Conservation (phyloP, 345 rosid genomes). For the Moringa oleifera region DNA sequence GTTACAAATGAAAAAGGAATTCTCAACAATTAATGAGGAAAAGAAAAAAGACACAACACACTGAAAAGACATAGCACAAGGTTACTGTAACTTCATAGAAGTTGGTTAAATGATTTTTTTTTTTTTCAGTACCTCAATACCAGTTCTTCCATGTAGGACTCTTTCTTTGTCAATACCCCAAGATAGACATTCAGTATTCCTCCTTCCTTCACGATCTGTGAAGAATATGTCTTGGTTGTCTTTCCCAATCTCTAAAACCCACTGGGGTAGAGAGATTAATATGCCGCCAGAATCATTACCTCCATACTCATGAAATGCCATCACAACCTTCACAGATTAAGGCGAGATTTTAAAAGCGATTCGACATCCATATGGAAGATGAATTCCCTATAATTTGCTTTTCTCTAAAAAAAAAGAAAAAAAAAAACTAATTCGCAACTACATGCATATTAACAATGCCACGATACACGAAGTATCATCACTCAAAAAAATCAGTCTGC, state of each 20-base stretch:
- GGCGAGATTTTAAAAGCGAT: conserved; percentile 18
- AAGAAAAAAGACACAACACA: background rate
- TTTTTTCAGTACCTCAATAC: conserved; percentile 59
- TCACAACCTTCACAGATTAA: conserved; percentile 61
- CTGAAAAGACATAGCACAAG: background rate
- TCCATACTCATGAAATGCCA: conserved; percentile 93
- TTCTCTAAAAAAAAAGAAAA: too few species aligned
- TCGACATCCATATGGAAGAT: background rate
- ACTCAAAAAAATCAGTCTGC: background rate
- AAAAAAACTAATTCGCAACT: too few species aligned
- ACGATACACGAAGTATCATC: background rate
- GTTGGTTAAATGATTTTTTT: background rate
- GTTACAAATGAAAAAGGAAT: too few species aligned
- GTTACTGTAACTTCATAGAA: background rate
- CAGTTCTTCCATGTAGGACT: conserved; percentile 85
- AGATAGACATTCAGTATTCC: conserved; percentile 71
- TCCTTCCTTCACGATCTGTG: conserved; percentile 87
- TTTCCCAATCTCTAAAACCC: conserved; percentile 92
- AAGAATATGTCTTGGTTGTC: conserved; percentile 82
- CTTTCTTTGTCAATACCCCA: conserved; percentile 94
- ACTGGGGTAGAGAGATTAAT: conserved; percentile 74
- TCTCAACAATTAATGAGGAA: too few species aligned
- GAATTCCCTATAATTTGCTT: too few species aligned
- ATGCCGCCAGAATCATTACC: conserved; percentile 47
- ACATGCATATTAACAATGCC: too few species aligned